A percentile compares a stretch with the other conserved stretches of the same genome.
phyloP scores from a whole-genome alignment of 352 stramenopile genomes.

The Sclerospora graminicola region DNA sequence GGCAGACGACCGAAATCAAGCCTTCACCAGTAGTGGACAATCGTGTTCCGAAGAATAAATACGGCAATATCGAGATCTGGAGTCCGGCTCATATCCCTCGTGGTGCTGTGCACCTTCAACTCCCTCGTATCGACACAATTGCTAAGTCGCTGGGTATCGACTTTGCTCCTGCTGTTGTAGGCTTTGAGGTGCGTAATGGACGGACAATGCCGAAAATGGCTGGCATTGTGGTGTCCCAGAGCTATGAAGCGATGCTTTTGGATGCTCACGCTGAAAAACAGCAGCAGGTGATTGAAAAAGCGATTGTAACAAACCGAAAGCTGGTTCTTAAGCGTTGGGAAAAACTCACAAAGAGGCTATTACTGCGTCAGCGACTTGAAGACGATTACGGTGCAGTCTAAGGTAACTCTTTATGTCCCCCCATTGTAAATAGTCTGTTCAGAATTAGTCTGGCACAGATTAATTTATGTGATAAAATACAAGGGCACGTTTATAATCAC shows the following conservation, averaged over 20 bases:
- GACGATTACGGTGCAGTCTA: constrained; percentile 59
- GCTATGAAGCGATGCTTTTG: constrained; percentile 32
- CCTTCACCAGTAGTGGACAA: constrained; percentile 42
- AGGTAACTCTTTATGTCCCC: too few species aligned
- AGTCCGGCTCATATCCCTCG: constrained; percentile 52
- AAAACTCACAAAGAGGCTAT: constrained; percentile 47
- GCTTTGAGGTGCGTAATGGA: constrained; percentile 64
- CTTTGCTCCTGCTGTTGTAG: constrained; percentile 69
- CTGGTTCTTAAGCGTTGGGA: constrained; percentile 51
- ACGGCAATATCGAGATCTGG: constrained; percentile 84
- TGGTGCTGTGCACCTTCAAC: constrained; percentile 44
- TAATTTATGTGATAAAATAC: too few species aligned
- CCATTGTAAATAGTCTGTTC: too few species aligned
- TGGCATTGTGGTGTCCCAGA: constrained; percentile 56
- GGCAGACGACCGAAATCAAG: constrained; percentile 63
- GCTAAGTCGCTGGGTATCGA: constrained; percentile 64
- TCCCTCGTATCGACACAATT: constrained; percentile 54
- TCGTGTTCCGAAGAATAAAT: constrained; percentile 74
- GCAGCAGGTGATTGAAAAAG: constrained; percentile 59
- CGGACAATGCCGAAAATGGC: constrained; percentile 56
- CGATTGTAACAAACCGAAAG: constrained; percentile 53
- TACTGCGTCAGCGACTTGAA: constrained; percentile 62
- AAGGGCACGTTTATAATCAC: too few species aligned
- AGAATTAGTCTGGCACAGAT: too few species aligned
- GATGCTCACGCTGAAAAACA: constrained; percentile 62